A percentile compares a stretch with the other conserved stretches of the same genome.
Conservation (phyloP, 2,329 filamentous ascomycete species). For the Neoscytalidium dimidiatum region DNA sequence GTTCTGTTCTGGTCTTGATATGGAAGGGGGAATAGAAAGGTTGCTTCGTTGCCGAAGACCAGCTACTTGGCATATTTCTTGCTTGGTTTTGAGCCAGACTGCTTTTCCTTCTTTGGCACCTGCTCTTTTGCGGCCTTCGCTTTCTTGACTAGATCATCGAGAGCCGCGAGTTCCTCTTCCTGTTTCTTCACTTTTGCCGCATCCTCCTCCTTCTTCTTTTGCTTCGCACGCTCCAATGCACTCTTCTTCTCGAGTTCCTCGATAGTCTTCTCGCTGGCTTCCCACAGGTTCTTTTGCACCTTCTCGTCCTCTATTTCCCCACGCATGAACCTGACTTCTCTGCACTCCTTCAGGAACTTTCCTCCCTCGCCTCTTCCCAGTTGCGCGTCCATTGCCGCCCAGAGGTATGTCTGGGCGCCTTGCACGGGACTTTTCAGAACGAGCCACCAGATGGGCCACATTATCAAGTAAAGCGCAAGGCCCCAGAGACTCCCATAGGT, state of each 20-base stretch:
- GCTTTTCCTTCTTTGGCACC: slow-evolving; percentile 19
- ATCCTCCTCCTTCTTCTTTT: slow-evolving; percentile 54
- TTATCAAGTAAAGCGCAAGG: slow-evolving; percentile 71
- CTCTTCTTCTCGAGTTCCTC: slow-evolving; percentile 79
- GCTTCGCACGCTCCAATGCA: slow-evolving; percentile 61
- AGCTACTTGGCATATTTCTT: slow-evolving; percentile 21
- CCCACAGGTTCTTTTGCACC: slow-evolving; percentile 83
- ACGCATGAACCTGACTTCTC: slow-evolving; percentile 69
- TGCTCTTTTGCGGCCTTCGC: slow-evolving; percentile 21
- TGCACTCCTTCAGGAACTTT: slow-evolving; percentile 86
- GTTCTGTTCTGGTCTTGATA: background rate
- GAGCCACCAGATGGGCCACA: slow-evolving; percentile 83
- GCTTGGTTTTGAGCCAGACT: slow-evolving; percentile 20
- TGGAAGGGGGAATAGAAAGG: too few species aligned
- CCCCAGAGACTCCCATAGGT: slow-evolving; percentile 82
- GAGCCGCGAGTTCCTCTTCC: slow-evolving; percentile 29
- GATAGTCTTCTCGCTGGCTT: slow-evolving; percentile 82
- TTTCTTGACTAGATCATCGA: slow-evolving; percentile 19
- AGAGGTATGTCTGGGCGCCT: slow-evolving; percentile 84
- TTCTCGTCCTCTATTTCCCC: slow-evolving; percentile 76
- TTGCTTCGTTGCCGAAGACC: background rate
- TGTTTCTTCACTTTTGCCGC: slow-evolving; percentile 38
- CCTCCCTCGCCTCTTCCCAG: slow-evolving; percentile 68
- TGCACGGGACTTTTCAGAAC: slow-evolving; percentile 80
- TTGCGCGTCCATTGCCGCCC: slow-evolving; percentile 78